Evolutionary conservation across 768 basidiomycete species (phyloP).

Genomic region (Russula sp.): DNA sequence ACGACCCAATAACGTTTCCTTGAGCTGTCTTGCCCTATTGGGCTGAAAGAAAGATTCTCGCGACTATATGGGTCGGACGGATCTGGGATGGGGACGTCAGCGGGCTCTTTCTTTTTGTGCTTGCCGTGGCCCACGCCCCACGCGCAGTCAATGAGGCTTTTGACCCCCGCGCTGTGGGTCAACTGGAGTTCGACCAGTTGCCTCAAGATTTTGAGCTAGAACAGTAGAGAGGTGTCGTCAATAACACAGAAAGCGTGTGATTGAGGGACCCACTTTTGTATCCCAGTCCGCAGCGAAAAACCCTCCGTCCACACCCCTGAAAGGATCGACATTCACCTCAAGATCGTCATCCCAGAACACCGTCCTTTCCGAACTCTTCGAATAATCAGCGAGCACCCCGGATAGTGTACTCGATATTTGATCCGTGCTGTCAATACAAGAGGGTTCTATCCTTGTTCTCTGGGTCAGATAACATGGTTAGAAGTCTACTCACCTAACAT

Average conservation of each 20-base stretch:
- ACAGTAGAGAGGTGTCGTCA: slow-evolving; percentile 19
- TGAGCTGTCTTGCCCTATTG: slow-evolving; percentile 69
- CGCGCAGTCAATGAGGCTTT: slow-evolving; percentile 70
- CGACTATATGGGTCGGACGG: slow-evolving; percentile 60
- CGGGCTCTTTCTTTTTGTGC: slow-evolving; percentile 71
- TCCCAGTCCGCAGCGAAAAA: slow-evolving; percentile 81
- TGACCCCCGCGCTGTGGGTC: slow-evolving; percentile 59
- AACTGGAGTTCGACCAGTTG: slow-evolving; percentile 84
- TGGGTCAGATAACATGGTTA: slow-evolving; percentile 29
- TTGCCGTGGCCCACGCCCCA: slow-evolving; percentile 84
- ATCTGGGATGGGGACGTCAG: slow-evolving; percentile 45
- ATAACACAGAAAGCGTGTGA: slow-evolving; percentile 24
- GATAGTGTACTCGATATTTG: slow-evolving; percentile 75
- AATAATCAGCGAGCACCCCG: slow-evolving; percentile 60
- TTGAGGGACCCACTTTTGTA: slow-evolving; percentile 56
- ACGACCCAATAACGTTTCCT: slow-evolving; percentile 81
- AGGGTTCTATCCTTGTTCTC: slow-evolving; percentile 32
- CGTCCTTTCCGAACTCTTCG: slow-evolving; percentile 68
- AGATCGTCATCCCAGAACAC: slow-evolving; percentile 74
- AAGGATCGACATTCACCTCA: slow-evolving; percentile 67
- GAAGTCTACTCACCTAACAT: slow-evolving; percentile 65
- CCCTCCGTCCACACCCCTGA: slow-evolving; percentile 56
- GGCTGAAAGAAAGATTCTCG: slow-evolving; percentile 57
- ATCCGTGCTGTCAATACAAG: slow-evolving; percentile 53
- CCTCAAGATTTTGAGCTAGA: slow-evolving; percentile 74